Evolutionary conservation across 768 basidiomycete genomes (phyloP).

Genomic region (Cyathus striatus): DNA sequence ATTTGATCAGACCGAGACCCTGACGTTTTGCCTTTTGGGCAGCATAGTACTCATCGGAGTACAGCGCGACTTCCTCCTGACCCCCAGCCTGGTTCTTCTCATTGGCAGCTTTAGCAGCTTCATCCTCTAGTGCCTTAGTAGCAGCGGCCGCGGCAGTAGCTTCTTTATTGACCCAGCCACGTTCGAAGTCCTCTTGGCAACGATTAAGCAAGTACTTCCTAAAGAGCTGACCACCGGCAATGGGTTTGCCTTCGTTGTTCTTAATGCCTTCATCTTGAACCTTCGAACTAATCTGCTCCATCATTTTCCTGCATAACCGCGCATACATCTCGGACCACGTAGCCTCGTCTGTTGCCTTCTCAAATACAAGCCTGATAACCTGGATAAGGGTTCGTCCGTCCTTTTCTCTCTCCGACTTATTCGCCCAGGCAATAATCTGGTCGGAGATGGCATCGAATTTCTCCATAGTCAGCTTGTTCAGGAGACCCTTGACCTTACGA

Average conservation of each 20-base stretch:
- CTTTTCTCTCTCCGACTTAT: conserved; percentile 87
- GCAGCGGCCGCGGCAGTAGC: conserved; percentile 83
- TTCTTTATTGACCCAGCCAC: conserved; percentile 90
- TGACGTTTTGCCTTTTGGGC: conserved; percentile 97
- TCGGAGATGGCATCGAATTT: conserved; percentile 94
- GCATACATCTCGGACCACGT: conserved; percentile 98
- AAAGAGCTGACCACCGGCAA: conserved; percentile 92
- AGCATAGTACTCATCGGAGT: conserved; percentile 94
- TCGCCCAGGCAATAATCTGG: conserved; percentile 94
- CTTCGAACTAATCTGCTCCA: conserved; percentile 85
- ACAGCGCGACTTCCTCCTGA: conserved; percentile 67
- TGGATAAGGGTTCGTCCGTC: conserved; percentile 93
- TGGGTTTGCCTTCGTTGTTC: conserved; percentile 79
- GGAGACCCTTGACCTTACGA: conserved; percentile 84
- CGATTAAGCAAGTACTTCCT: conserved; percentile 94
- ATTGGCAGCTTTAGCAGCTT: conserved; percentile 67
- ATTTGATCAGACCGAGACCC: conserved; percentile 94
- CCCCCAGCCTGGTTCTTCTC: conserved; percentile 44
- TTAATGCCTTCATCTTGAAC: conserved; percentile 88
- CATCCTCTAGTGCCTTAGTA: conserved; percentile 79
- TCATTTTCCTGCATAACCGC: conserved; percentile 89
- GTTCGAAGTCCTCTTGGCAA: conserved; percentile 97
- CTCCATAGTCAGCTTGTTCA: conserved; percentile 97
- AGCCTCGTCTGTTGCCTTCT: conserved; percentile 96
- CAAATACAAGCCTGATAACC: conserved; percentile 94